phyloP scores from a whole-genome alignment of 2,329 filamentous ascomycete genomes.

The Fusarium kyushuense region DNA sequence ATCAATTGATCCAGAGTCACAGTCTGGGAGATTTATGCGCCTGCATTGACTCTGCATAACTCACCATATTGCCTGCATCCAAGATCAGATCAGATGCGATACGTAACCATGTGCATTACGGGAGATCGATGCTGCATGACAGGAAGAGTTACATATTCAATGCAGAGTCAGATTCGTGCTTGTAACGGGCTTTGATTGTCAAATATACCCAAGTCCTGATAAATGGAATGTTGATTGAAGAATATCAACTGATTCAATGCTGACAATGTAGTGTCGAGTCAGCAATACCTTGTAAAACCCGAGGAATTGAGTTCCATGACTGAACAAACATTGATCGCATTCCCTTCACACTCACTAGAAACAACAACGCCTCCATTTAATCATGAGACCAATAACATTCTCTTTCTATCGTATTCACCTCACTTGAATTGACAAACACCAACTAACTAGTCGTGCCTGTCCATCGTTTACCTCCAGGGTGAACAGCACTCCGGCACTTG shows the following conservation, averaged over 20 bases:
- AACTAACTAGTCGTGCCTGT: constrained; percentile 5
- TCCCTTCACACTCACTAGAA: constrained; percentile 23
- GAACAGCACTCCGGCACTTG: constrained; percentile 38
- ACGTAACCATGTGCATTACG: constrained; percentile 37
- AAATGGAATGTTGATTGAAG: constrained; percentile 18
- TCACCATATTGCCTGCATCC: constrained; percentile 39
- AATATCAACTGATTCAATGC: constrained; percentile 10
- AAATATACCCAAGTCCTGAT: constrained; percentile 1
- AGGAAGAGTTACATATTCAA: constrained; percentile 22
- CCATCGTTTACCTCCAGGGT: constrained; percentile 1
- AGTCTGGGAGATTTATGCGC: constrained; percentile 25
- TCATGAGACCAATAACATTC: constrained; percentile 38
- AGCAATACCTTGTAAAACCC: neutral
- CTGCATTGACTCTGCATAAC: constrained; percentile 43
- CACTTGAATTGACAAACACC: constrained; percentile 19
- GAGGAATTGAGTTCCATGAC: neutral
- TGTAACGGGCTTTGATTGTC: constrained; percentile 1
- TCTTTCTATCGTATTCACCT: constrained; percentile 39
- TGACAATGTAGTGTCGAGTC: constrained; percentile 6
- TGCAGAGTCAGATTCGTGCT: constrained; percentile 14
- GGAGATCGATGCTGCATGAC: constrained; percentile 48
- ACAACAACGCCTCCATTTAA: constrained; percentile 14
- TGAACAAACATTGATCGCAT: constrained; percentile 13
- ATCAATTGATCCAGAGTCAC: constrained; percentile 17
- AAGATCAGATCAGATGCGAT: constrained; percentile 37